A percentile compares a stretch with the other conserved stretches of the same genome.
Conservation (phyloP, 2,329 filamentous ascomycete genomes). For the Graphilbum ipis-grandicollis region DNA sequence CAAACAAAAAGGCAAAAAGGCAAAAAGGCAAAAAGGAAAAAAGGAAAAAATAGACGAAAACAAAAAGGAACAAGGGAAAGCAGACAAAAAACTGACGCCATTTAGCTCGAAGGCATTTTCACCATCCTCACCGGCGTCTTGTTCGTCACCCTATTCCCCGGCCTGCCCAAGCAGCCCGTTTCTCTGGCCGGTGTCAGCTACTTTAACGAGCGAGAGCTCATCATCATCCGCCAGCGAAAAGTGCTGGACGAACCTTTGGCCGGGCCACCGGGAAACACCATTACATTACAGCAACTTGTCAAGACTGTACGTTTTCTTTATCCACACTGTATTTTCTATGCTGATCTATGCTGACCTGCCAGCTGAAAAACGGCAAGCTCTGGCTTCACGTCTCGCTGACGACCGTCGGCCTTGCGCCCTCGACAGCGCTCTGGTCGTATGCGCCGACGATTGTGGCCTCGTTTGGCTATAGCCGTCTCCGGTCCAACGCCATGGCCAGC, state of each 20-base stretch:
- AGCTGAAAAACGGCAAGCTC: conserved; percentile 13
- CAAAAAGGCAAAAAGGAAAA: too few relatives aligned
- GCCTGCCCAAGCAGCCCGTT: conserved; percentile 24
- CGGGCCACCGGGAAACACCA: background rate
- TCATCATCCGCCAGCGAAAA: conserved; percentile 24
- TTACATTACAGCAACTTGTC: background rate
- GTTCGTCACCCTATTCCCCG: conserved; percentile 24
- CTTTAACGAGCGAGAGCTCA: conserved; percentile 22
- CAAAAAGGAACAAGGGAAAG: too few relatives aligned
- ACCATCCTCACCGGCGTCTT: conserved; percentile 26
- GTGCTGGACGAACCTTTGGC: conserved; percentile 20
- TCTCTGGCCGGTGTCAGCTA: conserved; percentile 19
- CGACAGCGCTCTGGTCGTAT: conserved; percentile 21
- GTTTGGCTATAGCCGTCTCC: conserved; percentile 30
- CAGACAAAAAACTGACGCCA: background rate
- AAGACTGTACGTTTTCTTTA: background rate
- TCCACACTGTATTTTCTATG: background rate
- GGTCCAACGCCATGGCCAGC: conserved; percentile 34
- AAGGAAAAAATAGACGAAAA: too few relatives aligned
- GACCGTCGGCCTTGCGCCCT: conserved; percentile 17
- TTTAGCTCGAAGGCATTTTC: conserved; percentile 29
- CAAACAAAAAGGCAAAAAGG: background rate
- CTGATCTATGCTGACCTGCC: too few relatives aligned
- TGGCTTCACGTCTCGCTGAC: conserved; percentile 34
- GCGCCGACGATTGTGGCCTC: conserved; percentile 33